Base-by-base conservation (phyloP, 2,329 filamentous ascomycete species). In the Daldinia sp. region DNA sequence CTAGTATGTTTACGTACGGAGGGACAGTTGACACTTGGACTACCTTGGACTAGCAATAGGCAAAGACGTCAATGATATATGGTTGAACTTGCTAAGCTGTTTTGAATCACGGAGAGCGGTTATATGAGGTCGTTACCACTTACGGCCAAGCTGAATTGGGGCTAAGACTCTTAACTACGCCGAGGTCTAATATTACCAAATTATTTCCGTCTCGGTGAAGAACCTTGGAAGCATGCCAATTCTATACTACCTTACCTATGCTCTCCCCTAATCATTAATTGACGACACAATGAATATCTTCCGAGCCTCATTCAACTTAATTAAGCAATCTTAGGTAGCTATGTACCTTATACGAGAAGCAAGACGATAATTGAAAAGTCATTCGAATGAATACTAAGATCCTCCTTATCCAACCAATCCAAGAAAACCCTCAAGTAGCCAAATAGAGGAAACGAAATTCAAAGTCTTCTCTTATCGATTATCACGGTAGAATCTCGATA, bases 11-110 rank as follows among this genome's bases (percentile, higher is more conserved):
- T 23, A 23, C 20, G 20, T 26, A 2, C 18, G 20, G 4, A 9
- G 23, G 20, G 42, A 10, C 12, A 12, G 23, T 13, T 37, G 3
- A 9, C 7, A 13, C 35, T 13, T 37, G 10, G 3, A 10, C 12
- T 37, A 37, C 20, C 35, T 13, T 37, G 3, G 12, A 10, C 12
- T 37, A 37, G 35, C 10, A 39, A 12, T 39, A 23, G 13, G 35
- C 35, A 15, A 39, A 51, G 3, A 30, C 15, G 26, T 51, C 46
- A 51, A 51, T 51, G 26, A 51, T 33, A 33, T 48, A 48, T 26
- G 5, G 23, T 28, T 12, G 15, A 28, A n/a, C 23, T 28, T 50
- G 26, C 4, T 15, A 18, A 30, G 13, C 7, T 33, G 30, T 1
- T 42, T 42, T 12, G 39, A 42, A 18, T 12, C n/a, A 23, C 20